Base-by-base conservation (phyloP, 2,329 filamentous ascomycete species). In the Epichloe sibirici region DNA sequence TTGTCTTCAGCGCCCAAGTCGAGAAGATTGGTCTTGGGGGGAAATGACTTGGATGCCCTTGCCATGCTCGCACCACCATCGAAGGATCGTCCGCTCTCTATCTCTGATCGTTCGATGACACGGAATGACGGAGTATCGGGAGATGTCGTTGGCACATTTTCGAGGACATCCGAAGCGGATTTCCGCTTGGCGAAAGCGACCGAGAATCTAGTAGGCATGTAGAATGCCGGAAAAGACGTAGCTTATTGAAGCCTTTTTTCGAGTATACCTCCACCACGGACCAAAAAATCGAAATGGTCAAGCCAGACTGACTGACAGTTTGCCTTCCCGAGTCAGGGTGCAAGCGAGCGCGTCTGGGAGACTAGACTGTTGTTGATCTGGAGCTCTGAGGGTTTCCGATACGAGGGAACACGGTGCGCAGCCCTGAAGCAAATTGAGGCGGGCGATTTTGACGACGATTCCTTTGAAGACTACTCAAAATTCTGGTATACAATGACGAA, bases 131-230 rank as follows among this genome's bases (percentile, higher is more conserved):
- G 70, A 53, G 74, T 72, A 53, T 70, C 69, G 48, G 66, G 61
- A 56, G 71, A 66, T 13, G 58, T 56, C 66, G 71, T 61, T 59
- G 72, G 63, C 39, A 64, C 75, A 75, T 79, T 73, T 56, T 78
- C 74, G 56, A 76, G 66, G 57, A 74, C 76, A 57, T 78, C 74
- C 56, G 74, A 75, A 72, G 75, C 74, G 57, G 77, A 79, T 71
- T 76, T 81, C 73, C 79, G 78, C 76, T 76, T 72, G 62, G 70
- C 73, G 57, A 82, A 82, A 57, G 74, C 70, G 63, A 76, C 75
- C 56, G 77, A 75, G 66, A 82, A 82, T 69, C 76, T 79, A 78
- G 76, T 79, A 78, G 76, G 76, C 79, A 82, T 82, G 67, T 74
- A 74, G 71, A 68, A 64, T 56, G 62, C 60, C 56, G 63, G 58